Conservation (phyloP, 2,329 filamentous ascomycete genomes). For the Delphinella strobiligena region DNA sequence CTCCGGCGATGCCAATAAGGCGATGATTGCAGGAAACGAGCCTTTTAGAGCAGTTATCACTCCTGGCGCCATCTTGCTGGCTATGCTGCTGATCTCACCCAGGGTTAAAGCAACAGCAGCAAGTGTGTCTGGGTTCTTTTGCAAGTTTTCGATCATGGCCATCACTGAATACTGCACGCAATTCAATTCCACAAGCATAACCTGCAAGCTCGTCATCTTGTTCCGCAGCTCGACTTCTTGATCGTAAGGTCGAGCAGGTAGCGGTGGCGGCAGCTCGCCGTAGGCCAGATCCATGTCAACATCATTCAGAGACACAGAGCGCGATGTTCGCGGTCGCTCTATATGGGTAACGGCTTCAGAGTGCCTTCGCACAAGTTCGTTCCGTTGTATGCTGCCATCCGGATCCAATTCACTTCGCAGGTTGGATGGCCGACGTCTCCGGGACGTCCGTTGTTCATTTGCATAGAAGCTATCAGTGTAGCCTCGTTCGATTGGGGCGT, state of each 20-base stretch:
- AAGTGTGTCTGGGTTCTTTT: conserved; percentile 78
- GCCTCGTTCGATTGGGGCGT: conserved; percentile 31
- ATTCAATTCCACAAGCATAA: conserved; percentile 72
- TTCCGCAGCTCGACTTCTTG: conserved; percentile 49
- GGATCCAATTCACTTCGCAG: conserved; percentile 16
- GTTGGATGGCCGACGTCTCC: conserved; percentile 16
- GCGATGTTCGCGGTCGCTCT: conserved; percentile 12
- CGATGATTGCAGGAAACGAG: conserved; percentile 74
- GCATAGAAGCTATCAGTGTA: conserved; percentile 34
- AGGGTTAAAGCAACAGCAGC: conserved; percentile 88
- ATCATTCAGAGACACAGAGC: conserved; percentile 31
- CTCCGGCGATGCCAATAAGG: conserved; percentile 76
- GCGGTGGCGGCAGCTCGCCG: conserved; percentile 64
- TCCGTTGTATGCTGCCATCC: conserved; percentile 17
- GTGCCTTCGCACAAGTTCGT: conserved; percentile 31
- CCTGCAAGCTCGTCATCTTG: conserved; percentile 64
- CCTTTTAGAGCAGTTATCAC: conserved; percentile 66
- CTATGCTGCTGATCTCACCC: conserved; percentile 75
- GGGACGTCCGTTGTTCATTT: conserved; percentile 15
- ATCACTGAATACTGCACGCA: conserved; percentile 77
- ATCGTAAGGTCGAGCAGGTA: conserved; percentile 32
- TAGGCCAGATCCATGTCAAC: conserved; percentile 92
- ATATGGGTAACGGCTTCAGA: conserved; percentile 26
- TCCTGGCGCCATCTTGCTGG: conserved; percentile 72
- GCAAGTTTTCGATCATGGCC: conserved; percentile 67